phyloP scores from a whole-genome alignment of 257 asterid genomes.

The Lantana camara region DNA sequence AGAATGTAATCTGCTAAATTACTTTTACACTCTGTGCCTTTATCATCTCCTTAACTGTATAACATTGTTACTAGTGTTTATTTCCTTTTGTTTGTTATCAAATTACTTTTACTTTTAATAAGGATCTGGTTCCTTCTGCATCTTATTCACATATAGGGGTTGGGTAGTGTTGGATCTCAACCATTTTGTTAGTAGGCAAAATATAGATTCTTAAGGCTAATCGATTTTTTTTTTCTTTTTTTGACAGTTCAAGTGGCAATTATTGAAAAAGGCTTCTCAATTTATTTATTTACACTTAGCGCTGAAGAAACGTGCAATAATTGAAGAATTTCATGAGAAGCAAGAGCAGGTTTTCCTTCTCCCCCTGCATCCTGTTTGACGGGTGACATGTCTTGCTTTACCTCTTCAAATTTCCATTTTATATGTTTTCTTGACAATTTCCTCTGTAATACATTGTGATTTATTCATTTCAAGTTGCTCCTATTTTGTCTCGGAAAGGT shows the following conservation, averaged over 20 bases:
- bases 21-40: background rate
- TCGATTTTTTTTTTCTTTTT: conserved; percentile 9
- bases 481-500: conserved; percentile 50
- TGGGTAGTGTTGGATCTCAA: background rate
- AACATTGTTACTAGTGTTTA: background rate
- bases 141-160: background rate
- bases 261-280: conserved; percentile 89
- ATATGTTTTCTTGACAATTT: conserved; percentile 2
- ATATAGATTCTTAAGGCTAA: background rate
- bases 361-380: conserved; percentile 24
- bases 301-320: conserved; percentile 78
- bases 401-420: conserved; percentile 11
- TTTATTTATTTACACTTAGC: conserved; percentile 84
- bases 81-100: background rate
- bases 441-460: background rate
- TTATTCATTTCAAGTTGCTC: conserved; percentile 14
- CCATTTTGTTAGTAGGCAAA: conserved; percentile 6
- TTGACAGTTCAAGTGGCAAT: conserved; percentile 82
- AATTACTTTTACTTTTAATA: background rate
- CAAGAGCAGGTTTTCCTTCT: conserved; percentile 86
- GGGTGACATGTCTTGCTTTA: conserved; percentile 24
- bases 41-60: background rate
- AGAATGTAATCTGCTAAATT: background rate
- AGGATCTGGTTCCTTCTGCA: background rate
- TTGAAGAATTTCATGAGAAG: conserved; percentile 89